Percentiles rank a stretch among this genome's conserved stretches.
Conservation (phyloP, 78 protist genomes). For the Diacronema lutheri region DNA sequence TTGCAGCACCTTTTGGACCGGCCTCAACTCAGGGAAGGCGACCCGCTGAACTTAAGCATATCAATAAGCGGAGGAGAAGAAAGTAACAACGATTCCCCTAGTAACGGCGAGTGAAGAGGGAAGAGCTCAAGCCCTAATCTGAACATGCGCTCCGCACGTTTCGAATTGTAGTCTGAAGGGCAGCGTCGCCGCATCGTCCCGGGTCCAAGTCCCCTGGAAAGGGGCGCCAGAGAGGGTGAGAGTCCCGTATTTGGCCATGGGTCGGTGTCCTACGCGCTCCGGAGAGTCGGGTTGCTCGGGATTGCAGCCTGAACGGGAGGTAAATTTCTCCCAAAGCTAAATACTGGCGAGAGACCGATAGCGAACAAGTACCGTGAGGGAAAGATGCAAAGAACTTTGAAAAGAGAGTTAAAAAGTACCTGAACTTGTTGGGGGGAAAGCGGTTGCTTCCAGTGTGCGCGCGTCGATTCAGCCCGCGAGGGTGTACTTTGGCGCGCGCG, state of each 20-base stretch:
- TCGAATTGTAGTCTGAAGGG: constrained; percentile 46
- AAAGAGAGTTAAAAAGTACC: constrained; percentile 73
- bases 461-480: background rate
- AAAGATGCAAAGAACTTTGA: constrained; percentile 90
- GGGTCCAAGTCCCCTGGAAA: constrained; percentile 54
- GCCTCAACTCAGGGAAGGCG: constrained; percentile 52
- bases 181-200: constrained; percentile 3
- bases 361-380: constrained; percentile 91
- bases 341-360: constrained; percentile 77
- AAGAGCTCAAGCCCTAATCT: constrained; percentile 53
- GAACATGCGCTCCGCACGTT: background rate
- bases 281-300: constrained; percentile 82
- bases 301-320: constrained; percentile 80
- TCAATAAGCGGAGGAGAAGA: constrained; percentile 89
- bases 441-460: background rate
- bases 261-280: background rate
- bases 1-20: background rate
- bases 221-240: constrained; percentile 78
- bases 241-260: constrained; percentile 70
- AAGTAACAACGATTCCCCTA: constrained; percentile 82
- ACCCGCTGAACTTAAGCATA: constrained; percentile 92
- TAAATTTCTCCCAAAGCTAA: constrained; percentile 76
- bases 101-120: constrained; percentile 90
- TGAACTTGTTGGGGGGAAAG: constrained; percentile 48
- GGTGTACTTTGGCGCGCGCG: background rate